phyloP scores from a whole-genome alignment of 805 yeast species.

The Brettanomyces bruxellensis region DNA sequence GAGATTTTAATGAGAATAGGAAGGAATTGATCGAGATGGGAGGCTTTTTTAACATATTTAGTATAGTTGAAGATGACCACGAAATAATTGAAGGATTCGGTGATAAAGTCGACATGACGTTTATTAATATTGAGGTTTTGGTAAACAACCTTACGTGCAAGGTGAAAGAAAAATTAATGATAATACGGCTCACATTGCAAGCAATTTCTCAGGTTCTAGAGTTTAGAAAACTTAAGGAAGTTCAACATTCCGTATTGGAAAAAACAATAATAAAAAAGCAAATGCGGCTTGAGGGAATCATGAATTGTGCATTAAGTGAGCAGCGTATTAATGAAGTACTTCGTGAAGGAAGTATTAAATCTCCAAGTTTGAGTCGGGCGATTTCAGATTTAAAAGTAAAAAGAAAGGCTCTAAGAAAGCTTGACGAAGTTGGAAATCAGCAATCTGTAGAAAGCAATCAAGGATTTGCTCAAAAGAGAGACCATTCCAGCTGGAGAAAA shows the following conservation, averaged over 20 bases:
- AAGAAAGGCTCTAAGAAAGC: slow-evolving; percentile 4
- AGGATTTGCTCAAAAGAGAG: slow-evolving; percentile 1
- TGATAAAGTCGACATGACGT: slow-evolving; percentile 40
- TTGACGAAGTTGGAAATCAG: slow-evolving; percentile 8
- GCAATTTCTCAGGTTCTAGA: slow-evolving; percentile 36
- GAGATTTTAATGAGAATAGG: slow-evolving; percentile 31
- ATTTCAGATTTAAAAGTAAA: slow-evolving; percentile 14
- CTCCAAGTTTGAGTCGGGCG: slow-evolving; percentile 27
- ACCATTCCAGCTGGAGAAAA: neutral
- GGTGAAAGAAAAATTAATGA: slow-evolving; percentile 45
- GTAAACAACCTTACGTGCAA: slow-evolving; percentile 28
- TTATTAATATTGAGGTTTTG: slow-evolving; percentile 39
- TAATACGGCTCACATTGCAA: slow-evolving; percentile 34
- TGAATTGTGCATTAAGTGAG: slow-evolving; percentile 17
- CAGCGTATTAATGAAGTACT: slow-evolving; percentile 18
- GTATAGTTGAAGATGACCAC: slow-evolving; percentile 32
- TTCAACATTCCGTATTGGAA: slow-evolving; percentile 36
- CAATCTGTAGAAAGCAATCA: neutral
- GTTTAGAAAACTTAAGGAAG: slow-evolving; percentile 43
- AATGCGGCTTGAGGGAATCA: slow-evolving; percentile 18
- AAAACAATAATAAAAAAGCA: slow-evolving; percentile 31
- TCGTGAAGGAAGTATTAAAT: slow-evolving; percentile 11
- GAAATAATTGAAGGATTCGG: slow-evolving; percentile 40
- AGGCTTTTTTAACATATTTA: slow-evolving; percentile 47
- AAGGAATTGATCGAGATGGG: slow-evolving; percentile 41